Base-by-base conservation (phyloP, 2,329 filamentous ascomycete genomes). In the Clarireedia sp. region DNA sequence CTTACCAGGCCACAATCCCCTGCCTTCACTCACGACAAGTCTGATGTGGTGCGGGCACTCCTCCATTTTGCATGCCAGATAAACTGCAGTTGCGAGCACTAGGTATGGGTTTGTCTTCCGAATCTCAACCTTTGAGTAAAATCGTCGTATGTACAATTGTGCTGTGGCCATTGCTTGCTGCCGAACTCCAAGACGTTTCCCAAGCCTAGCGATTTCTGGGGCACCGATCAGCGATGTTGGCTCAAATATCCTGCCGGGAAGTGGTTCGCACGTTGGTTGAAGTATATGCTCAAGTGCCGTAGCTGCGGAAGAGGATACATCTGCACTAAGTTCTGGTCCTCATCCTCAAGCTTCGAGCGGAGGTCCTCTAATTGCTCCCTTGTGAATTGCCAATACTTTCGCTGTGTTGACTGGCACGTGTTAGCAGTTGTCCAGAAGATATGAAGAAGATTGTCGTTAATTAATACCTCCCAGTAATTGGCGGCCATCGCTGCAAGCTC, bases 51-150 rank as follows among this genome's bases (percentile, higher is more conserved):
- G 92, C 2, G 94, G 94, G 50, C 86, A 91, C 71, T 99, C 94
- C 71, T 99, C 94, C 83, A 95, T 96, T 73, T 99, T 99, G 75
- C 90, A 96, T 19, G 94, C 91, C 37, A 99, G 77, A 70, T 99
- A 99, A 58, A 97, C 80, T 5, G 92, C 89, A 1, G 94, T 97
- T n/a, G 90, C 86, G 61, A 96, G 80, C 57, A 97, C 83, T 37
- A 97, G 83, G 68, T 95, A 96, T 3, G 92, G 90, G 65, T 97
- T 99, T 48, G 91, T 96, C 60, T 86, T 84, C 56, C 92, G 86
- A 61, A 97, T 90, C 67, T 96, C 90, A 64, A 96, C 87, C 64
- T 87, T 89, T 46, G 83, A 83, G 71, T 96, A 97, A 76, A 96
- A 97, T 57, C 94, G 84, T 67, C 95, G 92, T 64, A 97, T 80